Evolutionary conservation across 192 early-diverging fungal genomes (phyloP).

Genomic region (Backusella morwellensis): DNA sequence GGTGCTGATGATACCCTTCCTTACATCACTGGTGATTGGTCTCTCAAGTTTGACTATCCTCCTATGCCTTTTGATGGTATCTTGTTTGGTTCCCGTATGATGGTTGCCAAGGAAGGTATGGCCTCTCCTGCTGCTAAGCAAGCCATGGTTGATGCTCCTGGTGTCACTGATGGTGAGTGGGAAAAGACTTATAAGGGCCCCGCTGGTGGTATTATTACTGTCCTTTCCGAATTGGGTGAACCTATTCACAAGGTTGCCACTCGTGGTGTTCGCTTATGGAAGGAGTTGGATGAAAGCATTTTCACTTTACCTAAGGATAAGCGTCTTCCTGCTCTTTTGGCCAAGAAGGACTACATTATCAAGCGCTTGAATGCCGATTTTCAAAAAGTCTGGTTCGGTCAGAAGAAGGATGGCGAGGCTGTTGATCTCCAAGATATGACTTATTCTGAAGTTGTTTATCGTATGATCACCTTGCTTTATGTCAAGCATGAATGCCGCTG

Average conservation of each 20-base stretch:
- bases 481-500: conserved; percentile 69
- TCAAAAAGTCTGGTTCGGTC: conserved; percentile 95
- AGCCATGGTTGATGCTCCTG: conserved; percentile 81
- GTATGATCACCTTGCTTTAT: conserved; percentile 83
- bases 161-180: conserved; percentile 81
- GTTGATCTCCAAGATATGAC: conserved; percentile 93
- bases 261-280: conserved; percentile 74
- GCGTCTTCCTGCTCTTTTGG: conserved; percentile 64
- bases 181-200: conserved; percentile 77
- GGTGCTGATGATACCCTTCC: conserved; percentile 82
- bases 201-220: conserved; percentile 79
- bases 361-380: conserved; percentile 82
- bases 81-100: conserved; percentile 93
- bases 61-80: conserved; percentile 97
- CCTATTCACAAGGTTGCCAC: conserved; percentile 92
- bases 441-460: conserved; percentile 81
- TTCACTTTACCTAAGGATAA: conserved; percentile 83
- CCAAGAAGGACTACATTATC: conserved; percentile 88
- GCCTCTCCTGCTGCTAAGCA: conserved; percentile 81
- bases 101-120: conserved; percentile 88
- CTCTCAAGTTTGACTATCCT: conserved; percentile 68
- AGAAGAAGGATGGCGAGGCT: conserved; percentile 69
- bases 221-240: conserved; percentile 89
- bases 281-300: conserved; percentile 78
- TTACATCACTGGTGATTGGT: conserved; percentile 95